Evolutionary conservation across 495 filamentous ascomycete genomes (phyloP), one percentile per base, ranked within the genome.

Genomic region (Neurospora hispaniola): DNA sequence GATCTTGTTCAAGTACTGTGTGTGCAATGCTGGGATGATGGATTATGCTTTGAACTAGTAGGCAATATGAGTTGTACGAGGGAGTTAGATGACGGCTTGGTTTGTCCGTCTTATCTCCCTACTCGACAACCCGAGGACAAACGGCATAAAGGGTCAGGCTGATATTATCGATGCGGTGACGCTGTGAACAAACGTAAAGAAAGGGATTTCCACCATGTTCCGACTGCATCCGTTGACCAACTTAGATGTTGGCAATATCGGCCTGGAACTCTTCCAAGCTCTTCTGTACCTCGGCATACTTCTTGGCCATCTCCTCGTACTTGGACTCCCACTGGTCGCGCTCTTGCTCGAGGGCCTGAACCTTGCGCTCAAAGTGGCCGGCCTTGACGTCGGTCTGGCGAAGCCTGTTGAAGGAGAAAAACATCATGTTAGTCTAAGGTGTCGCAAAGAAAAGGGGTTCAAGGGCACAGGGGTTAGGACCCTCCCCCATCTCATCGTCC

Each of bases 361-460:
- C 96, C 86, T 99, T 98, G 86, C 96, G 96, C 85, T 98, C 96
- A 85, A 94, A 97, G 88, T 99, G 96, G 74, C 95, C 96, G 80
- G 96, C 94, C 86, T 98, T 98, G 84, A 98, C 94, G 82, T 98
- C 96, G 82, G 96, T 98, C 85, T 97, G 94, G 78, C 96, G 94
- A 78, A 98, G 93, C 85, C 96, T 99, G 74, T 59, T 35, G 20
- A 71, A 23, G 16, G 71, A 69, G 59, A 70, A 70, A 39, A 71
- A 71, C 2, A 14, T 54, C 48, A 27, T 18, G 27, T 75, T 76
- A 76, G 77, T 68, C 54, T 38, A 8, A 66, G 20, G 8, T 66
- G 14, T 18, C 73, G 72, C 43, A 74, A 72, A 62, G n/a, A 18
- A 31, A 46, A 59, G 43, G 69, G 44, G 73, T 39, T 42, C 69